Evolutionary conservation across 2,329 filamentous ascomycete species (phyloP), one percentile per base, ranked within the genome.

Genomic region (Claviceps maximensis): DNA sequence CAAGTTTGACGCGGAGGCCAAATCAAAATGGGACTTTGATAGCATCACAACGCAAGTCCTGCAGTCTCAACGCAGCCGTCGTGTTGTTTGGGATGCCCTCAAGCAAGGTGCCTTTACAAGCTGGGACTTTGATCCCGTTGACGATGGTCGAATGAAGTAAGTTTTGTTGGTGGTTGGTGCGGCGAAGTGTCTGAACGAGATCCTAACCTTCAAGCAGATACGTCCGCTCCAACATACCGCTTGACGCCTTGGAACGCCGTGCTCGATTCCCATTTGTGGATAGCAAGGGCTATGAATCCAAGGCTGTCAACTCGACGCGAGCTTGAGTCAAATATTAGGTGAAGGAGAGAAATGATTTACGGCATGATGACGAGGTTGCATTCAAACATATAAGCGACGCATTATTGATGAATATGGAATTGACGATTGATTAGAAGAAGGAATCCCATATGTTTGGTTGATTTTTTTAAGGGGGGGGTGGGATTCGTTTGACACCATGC

Each of bases 41-140:
- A 72, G 74, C 57, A 91, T 96, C 61, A 89, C 86, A 5, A 69
- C 80, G 52, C 77, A 87, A 51, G 88, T 93, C 1, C 68, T 94
- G 9, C 70, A 75, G 41, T 89, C 85, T 46, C 90, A 96, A 73
- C 83, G 89, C 44, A 83, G 84, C 63, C 80, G 90, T 15, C 79
- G 84, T 50, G 70, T 95, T 9, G 86, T 89, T 27, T 94, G 88
- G 83, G 79, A 79, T 42, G 87, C 90, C 0, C 74, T 96, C 58
- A 86, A 82, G 65, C 71, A 83, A 67, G 90, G 89, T 53, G 74
- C 74, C 38, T 89, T 87, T 60, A 86, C 86, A 41, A 79, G 82
- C 64, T 96, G 90, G 90, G 90, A 96, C 68, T 86, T 85, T 69
- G 79, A 90, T 70, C 89, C 89, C 0, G 70, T 76, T 3, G 82